Base-by-base conservation (phyloP, 1,284 basidiomycete species). In the Melampsora larici-populina region DNA sequence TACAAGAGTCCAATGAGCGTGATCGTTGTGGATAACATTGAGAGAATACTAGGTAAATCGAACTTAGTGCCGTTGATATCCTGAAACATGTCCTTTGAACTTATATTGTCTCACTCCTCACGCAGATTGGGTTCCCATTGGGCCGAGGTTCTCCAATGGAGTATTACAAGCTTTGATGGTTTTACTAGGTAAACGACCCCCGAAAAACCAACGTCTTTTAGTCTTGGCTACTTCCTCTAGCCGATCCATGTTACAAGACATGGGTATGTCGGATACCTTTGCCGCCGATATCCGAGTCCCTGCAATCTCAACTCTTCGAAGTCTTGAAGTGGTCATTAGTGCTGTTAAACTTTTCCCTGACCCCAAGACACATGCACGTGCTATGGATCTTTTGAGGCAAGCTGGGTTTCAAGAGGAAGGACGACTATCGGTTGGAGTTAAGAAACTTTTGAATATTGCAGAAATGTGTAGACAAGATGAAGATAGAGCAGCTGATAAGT, bases 1-100 rank as follows among this genome's bases (percentile, higher is more conserved):
- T 97, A 98, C 86, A 99, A 98, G 88, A 94, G 92, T 86, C 95
- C 96, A 3, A 83, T 97, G 81, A 97, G 94, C 83, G 92, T 98
- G 15, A 90, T 99, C 78, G 94, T 99, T 17, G 91, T 99, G n/a
- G 97, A 99, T 82, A 93, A 90, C 81, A 87, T 97, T 79, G 94
- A 97, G 84, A 89, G 94, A 55, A 86, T 97, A 78, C 87, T 97
- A 71, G 93, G 93, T 92, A 75, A 80, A 89, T 84, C 26, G 15
- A 26, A 24, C 11, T 1, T 18, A 15, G 26, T 49, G 24, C 29
- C n/a, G 15, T 13, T 66, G 40, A 11, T 0, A 11, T 17, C 26
- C 26, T 43, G 15, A 64, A 66, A 74, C 36, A 55, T 63, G 26
- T 21, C 24, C 64, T 48, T 51, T 68, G 21, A 65, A 33, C 70